A percentile compares a stretch with the other conserved stretches of the same genome.
phyloP scores from a whole-genome alignment of 257 asterid species.

The Ligustrum vulgare region DNA sequence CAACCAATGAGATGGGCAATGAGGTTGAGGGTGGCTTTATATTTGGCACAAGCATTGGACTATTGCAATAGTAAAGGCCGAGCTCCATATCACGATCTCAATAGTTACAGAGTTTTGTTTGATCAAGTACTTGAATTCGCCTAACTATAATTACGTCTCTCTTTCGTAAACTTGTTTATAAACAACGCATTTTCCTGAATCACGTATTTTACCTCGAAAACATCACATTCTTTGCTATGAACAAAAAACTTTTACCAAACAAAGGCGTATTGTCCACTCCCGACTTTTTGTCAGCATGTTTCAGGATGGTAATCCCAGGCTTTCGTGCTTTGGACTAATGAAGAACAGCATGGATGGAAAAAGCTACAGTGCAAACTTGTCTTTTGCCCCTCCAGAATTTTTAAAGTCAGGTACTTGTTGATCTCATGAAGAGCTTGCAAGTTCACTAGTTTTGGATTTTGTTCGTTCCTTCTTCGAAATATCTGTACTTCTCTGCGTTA shows the following conservation, averaged over 20 bases:
- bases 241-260: too few relatives aligned
- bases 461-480: neutral
- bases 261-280: conserved; percentile 4
- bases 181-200: too few relatives aligned
- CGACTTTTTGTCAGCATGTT: conserved; percentile 3
- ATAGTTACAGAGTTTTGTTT: conserved; percentile 50
- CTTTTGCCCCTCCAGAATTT: conserved; percentile 54
- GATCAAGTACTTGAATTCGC: conserved; percentile 34
- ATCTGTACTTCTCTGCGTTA: neutral
- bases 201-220: too few relatives aligned
- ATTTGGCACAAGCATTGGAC: conserved; percentile 56
- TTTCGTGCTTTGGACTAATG: conserved; percentile 55
- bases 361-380: conserved; percentile 50
- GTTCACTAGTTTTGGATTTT: neutral
- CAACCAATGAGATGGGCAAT: conserved; percentile 52
- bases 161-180: too few relatives aligned
- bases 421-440: neutral
- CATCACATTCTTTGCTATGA: too few relatives aligned
- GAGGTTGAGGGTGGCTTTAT: conserved; percentile 51
- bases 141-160: neutral
- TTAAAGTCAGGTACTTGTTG: conserved; percentile 37
- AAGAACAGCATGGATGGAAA: conserved; percentile 55
- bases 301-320: conserved; percentile 51
- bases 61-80: conserved; percentile 53
- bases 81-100: conserved; percentile 50